Conservation (phyloP, 2,329 filamentous ascomycete genomes). For the Acrodontium crateriforme region DNA sequence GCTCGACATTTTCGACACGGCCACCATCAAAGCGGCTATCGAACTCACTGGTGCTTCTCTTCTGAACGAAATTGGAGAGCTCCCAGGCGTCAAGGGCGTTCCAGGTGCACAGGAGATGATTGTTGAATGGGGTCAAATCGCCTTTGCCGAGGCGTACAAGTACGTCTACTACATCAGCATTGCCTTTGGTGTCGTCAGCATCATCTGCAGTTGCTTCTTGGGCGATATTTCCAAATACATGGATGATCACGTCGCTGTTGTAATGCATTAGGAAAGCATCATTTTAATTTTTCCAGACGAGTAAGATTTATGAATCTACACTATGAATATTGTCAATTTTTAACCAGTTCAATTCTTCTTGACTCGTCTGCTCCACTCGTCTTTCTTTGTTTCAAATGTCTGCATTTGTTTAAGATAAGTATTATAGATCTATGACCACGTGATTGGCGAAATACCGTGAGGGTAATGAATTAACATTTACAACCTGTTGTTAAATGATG, state of each 20-base stretch:
- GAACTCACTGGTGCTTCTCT: conserved; percentile 40
- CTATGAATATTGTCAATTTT: too few relatives aligned
- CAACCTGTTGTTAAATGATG: too few relatives aligned
- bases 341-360: too few relatives aligned
- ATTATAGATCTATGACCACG: too few relatives aligned
- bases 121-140: conserved; percentile 15
- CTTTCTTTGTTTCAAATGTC: too few relatives aligned
- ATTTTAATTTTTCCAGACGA: too few relatives aligned
- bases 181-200: conserved; percentile 17
- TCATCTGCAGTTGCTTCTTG: conserved; percentile 17
- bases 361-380: too few relatives aligned
- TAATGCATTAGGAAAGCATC: too few relatives aligned
- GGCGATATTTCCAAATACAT: conserved; percentile 22
- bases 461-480: too few relatives aligned
- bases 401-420: too few relatives aligned
- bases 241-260: conserved; percentile 32
- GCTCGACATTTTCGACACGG: conserved; percentile 34
- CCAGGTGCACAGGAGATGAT: conserved; percentile 20
- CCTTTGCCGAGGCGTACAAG: conserved; percentile 17
- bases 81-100: conserved; percentile 41
- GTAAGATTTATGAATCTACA: too few relatives aligned
- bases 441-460: too few relatives aligned
- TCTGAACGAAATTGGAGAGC: conserved; percentile 32
- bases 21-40: conserved; percentile 37
- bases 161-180: conserved; percentile 19